These are phyloP conservation scores for Aureobasidium namibiae DNA, from an alignment of 2,329 filamentous ascomycete species.

Conservation along the genomic window DNA sequence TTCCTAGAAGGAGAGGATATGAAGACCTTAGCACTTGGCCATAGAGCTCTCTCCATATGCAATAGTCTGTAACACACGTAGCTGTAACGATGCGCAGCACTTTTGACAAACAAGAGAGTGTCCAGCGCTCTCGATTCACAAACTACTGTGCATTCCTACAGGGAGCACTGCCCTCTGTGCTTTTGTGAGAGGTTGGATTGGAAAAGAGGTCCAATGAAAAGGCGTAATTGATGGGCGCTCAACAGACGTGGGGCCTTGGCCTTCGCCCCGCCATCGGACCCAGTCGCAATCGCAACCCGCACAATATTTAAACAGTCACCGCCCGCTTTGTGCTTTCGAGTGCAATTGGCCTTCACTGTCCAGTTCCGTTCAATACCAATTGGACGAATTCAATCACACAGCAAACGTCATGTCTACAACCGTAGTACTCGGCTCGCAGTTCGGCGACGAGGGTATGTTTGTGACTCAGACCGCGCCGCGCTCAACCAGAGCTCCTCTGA, in stretches of 20 bases:
- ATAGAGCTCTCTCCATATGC: too few relatives aligned
- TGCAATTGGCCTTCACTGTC: slow-evolving; percentile 12
- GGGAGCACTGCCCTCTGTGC: too few relatives aligned
- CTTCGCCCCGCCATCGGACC: slow-evolving; percentile 4
- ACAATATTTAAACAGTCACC: slow-evolving; percentile 1
- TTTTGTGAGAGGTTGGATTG: too few relatives aligned
- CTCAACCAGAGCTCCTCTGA: not conserved
- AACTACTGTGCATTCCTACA: too few relatives aligned
- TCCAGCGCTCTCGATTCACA: too few relatives aligned
- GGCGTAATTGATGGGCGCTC: not conserved
- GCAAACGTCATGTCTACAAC: slow-evolving; percentile 35
- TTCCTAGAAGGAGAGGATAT: too few relatives aligned
- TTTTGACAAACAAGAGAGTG: too few relatives aligned
- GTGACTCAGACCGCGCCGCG: slow-evolving; percentile 2
- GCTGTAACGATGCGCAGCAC: too few relatives aligned
- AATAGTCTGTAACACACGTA: too few relatives aligned
- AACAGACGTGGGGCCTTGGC: not conserved
- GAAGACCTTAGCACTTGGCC: too few relatives aligned
- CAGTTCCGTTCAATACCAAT: slow-evolving; percentile 12
- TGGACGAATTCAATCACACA: not conserved
- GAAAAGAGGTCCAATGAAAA: too few relatives aligned
- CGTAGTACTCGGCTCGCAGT: slow-evolving; percentile 52
- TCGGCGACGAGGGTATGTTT: slow-evolving; percentile 45
- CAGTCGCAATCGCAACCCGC: not conserved
- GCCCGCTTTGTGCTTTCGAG: not conserved